phyloP scores from a whole-genome alignment of 768 basidiomycete species.

The Collybiopsis luxurians region DNA sequence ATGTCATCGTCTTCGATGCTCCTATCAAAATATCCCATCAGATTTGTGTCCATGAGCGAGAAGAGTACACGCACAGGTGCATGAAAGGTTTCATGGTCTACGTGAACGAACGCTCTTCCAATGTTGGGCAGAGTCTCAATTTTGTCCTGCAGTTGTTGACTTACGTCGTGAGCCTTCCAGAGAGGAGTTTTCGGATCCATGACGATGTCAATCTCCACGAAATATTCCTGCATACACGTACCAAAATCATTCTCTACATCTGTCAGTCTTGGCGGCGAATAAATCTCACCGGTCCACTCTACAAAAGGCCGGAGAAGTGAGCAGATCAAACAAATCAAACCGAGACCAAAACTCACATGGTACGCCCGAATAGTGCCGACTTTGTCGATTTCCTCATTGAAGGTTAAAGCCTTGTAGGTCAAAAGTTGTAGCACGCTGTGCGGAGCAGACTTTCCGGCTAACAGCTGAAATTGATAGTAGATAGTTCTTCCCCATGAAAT shows the following conservation, averaged over 20 bases:
- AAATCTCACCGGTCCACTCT: constrained; percentile 9
- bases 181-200: constrained; percentile 87
- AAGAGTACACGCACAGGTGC: neutral
- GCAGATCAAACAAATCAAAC: neutral
- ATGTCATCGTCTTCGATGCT: neutral
- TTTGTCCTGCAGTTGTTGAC: constrained; percentile 83
- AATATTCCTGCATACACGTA: constrained; percentile 59
- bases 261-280: neutral
- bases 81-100: constrained; percentile 76
- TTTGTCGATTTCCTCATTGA: constrained; percentile 80
- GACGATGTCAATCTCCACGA: constrained; percentile 94
- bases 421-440: constrained; percentile 88
- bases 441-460: constrained; percentile 92
- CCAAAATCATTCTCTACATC: neutral
- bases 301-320: neutral
- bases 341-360: constrained; percentile 46
- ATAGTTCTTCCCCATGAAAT: constrained; percentile 74
- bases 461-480: constrained; percentile 75
- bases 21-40: neutral
- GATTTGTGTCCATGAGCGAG: neutral
- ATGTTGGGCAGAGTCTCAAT: constrained; percentile 88
- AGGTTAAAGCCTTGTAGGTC: constrained; percentile 91
- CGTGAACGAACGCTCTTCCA: constrained; percentile 91
- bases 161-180: constrained; percentile 85
- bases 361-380: constrained; percentile 94